These are phyloP conservation scores for Trifolium dubium DNA, from an alignment of 306 rosid species.

Conservation along the genomic window DNA sequence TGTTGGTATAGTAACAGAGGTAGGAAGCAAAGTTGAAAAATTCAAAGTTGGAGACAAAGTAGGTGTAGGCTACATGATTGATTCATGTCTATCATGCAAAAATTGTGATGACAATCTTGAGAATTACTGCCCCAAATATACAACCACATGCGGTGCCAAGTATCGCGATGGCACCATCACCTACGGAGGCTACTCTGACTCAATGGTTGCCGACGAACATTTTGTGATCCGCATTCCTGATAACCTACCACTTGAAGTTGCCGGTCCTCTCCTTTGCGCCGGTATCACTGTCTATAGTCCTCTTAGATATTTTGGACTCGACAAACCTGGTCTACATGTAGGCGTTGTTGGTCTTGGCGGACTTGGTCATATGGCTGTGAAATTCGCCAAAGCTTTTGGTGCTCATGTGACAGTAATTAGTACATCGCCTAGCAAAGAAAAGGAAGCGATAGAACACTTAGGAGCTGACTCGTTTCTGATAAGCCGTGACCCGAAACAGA, in stretches of 20 bases:
- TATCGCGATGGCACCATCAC: slow-evolving; percentile 51
- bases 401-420: slow-evolving; percentile 57
- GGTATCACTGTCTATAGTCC: slow-evolving; percentile 70
- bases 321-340: slow-evolving; percentile 51
- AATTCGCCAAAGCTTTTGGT: slow-evolving; percentile 67
- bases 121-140: slow-evolving; percentile 49
- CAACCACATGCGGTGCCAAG: slow-evolving; percentile 37
- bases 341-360: slow-evolving; percentile 70
- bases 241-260: slow-evolving; percentile 51
- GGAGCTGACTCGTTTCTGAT: slow-evolving; percentile 58
- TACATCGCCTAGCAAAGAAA: slow-evolving; percentile 55
- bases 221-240: slow-evolving; percentile 53
- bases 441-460: slow-evolving; percentile 51
- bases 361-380: slow-evolving; percentile 60
- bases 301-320: slow-evolving; percentile 45
- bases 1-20: slow-evolving; percentile 27
- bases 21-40: slow-evolving; percentile 55
- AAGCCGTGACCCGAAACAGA: slow-evolving; percentile 46
- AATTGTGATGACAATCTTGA: slow-evolving; percentile 49
- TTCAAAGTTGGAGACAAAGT: slow-evolving; percentile 64
- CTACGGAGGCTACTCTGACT: slow-evolving; percentile 61
- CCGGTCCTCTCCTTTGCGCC: slow-evolving; percentile 67
- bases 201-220: slow-evolving; percentile 53
- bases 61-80: slow-evolving; percentile 58
- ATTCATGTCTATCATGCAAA: slow-evolving; percentile 54